Conservation (phyloP, 805 yeast species). For the Saccharomycodes ludwigii region DNA sequence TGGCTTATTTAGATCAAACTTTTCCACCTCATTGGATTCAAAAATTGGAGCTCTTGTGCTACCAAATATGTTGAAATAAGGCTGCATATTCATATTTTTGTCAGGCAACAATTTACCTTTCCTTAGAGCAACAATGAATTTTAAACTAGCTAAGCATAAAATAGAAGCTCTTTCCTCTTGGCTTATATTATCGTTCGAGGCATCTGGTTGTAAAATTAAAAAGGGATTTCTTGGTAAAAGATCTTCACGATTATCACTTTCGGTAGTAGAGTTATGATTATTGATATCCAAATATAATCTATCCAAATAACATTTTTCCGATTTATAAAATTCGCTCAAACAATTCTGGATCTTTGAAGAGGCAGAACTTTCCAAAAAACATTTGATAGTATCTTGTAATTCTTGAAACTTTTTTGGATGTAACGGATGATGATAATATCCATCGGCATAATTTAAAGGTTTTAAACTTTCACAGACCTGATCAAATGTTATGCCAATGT, state of each 20-base stretch:
- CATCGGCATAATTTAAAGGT: constrained; percentile 46
- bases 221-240: constrained; percentile 71
- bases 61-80: constrained; percentile 57
- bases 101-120: constrained; percentile 45
- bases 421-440: constrained; percentile 26
- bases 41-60: constrained; percentile 44
- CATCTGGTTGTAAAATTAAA: constrained; percentile 63
- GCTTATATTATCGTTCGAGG: constrained; percentile 45
- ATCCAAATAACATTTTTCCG: constrained; percentile 42
- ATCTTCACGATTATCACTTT: constrained; percentile 49
- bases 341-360: constrained; percentile 41
- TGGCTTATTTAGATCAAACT: constrained; percentile 27
- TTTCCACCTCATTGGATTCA: constrained; percentile 18
- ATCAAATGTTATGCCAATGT: constrained; percentile 33
- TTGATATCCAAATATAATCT: constrained; percentile 30
- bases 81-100: constrained; percentile 50
- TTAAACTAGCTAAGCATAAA: constrained; percentile 49
- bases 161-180: constrained; percentile 62
- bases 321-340: constrained; percentile 31
- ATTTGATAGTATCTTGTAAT: constrained; percentile 31
- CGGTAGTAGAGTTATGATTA: constrained; percentile 40
- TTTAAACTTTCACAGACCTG: constrained; percentile 44
- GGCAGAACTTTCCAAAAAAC: constrained; percentile 31
- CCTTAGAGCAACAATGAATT: constrained; percentile 51
- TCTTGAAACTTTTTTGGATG: constrained; percentile 18